Evolutionary conservation across 495 filamentous ascomycete genomes (phyloP).

Genomic region (Chaetomidium leptoderma): DNA sequence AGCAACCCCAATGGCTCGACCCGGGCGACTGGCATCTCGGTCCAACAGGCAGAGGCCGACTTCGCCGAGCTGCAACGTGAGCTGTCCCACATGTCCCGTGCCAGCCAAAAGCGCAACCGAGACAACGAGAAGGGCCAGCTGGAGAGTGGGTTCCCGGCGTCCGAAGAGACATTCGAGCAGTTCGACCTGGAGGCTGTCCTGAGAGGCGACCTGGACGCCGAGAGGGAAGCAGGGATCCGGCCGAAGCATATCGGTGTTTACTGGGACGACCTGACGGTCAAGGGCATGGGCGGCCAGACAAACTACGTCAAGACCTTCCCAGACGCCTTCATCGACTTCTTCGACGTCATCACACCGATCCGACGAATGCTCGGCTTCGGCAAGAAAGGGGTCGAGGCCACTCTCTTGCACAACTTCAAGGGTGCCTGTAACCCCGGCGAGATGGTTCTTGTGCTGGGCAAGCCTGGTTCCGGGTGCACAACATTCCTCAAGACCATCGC

Average conservation of each 20-base stretch:
- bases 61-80: conserved; percentile 72
- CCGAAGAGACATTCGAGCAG: conserved; percentile 47
- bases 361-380: conserved; percentile 55
- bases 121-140: conserved; percentile 42
- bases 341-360: conserved; percentile 61
- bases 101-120: conserved; percentile 38
- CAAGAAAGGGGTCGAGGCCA: conserved; percentile 60
- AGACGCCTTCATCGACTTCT: conserved; percentile 71
- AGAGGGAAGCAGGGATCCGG: conserved; percentile 70
- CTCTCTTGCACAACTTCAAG: conserved; percentile 54
- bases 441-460: conserved; percentile 85
- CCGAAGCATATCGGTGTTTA: conserved; percentile 75
- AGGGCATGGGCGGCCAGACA: conserved; percentile 69
- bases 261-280: conserved; percentile 74
- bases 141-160: conserved; percentile 41
- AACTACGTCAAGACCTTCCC: conserved; percentile 82
- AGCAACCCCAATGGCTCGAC: conserved; percentile 52
- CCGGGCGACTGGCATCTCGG: conserved; percentile 54
- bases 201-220: conserved; percentile 63
- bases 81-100: conserved; percentile 61
- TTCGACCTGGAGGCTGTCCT: conserved; percentile 71
- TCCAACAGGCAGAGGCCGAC: conserved; percentile 68
- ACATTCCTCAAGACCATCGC: conserved; percentile 82
- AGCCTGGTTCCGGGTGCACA: conserved; percentile 82
- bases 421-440: conserved; percentile 68